Evolutionary conservation across 2,329 filamentous ascomycete genomes (phyloP), one percentile per base, ranked within the genome.

Genomic region (Ceratocystis eucalypticola): DNA sequence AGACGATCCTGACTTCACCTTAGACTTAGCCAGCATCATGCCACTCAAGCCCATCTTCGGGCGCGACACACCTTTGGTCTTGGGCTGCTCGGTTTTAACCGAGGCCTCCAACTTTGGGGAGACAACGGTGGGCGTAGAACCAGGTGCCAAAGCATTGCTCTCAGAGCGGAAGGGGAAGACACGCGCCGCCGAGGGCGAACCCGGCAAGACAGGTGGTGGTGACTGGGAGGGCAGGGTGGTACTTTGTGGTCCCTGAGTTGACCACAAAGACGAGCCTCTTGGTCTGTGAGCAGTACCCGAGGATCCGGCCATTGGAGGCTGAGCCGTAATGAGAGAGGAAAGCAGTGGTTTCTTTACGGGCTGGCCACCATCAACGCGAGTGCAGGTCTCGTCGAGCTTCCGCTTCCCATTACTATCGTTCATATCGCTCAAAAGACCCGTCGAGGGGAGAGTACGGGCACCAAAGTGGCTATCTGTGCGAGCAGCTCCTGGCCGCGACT

Each of bases 1-100:
- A 17, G 55, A 25, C 12, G 55, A 41, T 41, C 37, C 33, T 3
- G 30, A n/a, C 12, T 59, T 59, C 5, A 20, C 30, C 55, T 59
- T 59, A 1, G 55, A 59, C 55, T 59, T 59, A n/a, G 55, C 55
- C 30, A 59, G 55, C 55, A 59, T 59, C 55, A 59, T 59, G 17
- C 55, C 30, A 5, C 55, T 15, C 25, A 59, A 30, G 55, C 55
- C 55, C 17, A 25, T n/a, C 30, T 59, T 59, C 6, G 28, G 55
- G 20, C 55, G 55, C 15, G 28, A 4, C n/a, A 8, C 28, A n/a
- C 25, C 15, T n/a, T 59, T 30, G 55, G 28, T n/a, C 55, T 17
- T 37, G 2, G 28, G 28, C 37, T 41, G 37, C 55, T 37, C 30
- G 7, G 55, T n/a, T 7, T 15, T 37, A 30, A 30, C 6, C 28